Percentiles rank a stretch among this genome's conserved stretches.
Conservation (phyloP, 2,329 filamentous ascomycete genomes). For the Cryphonectria parasitica region DNA sequence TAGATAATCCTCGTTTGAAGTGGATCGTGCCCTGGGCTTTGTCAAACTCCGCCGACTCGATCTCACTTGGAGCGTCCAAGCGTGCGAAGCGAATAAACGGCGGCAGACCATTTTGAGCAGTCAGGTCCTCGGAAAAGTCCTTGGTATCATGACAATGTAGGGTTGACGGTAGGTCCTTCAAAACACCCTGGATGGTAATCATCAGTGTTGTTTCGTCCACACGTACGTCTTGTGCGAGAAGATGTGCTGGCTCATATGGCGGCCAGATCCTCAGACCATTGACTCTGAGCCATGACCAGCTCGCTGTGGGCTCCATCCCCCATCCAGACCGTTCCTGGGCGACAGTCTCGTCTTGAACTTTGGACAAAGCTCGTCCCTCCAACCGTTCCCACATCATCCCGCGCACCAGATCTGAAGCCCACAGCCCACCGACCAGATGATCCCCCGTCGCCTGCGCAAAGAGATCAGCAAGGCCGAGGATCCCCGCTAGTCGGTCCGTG, state of each 20-base stretch:
- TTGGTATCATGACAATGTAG: not conserved
- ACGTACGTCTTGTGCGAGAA: not conserved
- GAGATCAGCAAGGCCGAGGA: not conserved
- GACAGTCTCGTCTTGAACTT: not conserved
- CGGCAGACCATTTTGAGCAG: not conserved
- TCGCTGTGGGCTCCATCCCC: not conserved
- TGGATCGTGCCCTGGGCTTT: not conserved
- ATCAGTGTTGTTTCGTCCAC: not conserved
- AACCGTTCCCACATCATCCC: not conserved
- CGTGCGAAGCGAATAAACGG: not conserved
- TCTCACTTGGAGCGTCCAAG: not conserved
- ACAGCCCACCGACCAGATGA: not conserved
- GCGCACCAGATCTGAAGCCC: slow-evolving; percentile 3
- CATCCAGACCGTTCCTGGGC: not conserved
- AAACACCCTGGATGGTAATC: not conserved
- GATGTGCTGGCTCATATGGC: not conserved
- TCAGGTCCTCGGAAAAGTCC: not conserved
- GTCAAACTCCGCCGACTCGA: not conserved
- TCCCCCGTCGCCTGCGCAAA: slow-evolving; percentile 1
- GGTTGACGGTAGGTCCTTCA: not conserved
- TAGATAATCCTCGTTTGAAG: not conserved
- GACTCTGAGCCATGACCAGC: slow-evolving; percentile 3
- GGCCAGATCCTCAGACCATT: not conserved
- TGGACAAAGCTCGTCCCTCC: not conserved
- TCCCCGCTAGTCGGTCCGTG: not conserved